phyloP scores from a whole-genome alignment of 495 filamentous ascomycete species.

The Podospora australis region DNA sequence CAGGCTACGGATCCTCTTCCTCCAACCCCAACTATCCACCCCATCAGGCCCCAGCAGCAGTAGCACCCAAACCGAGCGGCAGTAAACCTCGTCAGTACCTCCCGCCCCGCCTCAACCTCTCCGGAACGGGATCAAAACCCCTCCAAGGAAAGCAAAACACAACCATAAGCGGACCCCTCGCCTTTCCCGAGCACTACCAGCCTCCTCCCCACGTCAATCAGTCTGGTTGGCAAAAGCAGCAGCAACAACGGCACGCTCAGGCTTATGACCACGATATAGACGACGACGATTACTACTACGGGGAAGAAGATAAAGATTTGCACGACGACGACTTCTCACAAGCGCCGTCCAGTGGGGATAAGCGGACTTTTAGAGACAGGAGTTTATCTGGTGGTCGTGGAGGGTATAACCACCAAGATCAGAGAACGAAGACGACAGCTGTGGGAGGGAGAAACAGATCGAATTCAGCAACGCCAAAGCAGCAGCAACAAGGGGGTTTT shows the following conservation, averaged over 20 bases:
- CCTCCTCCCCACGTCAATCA: neutral
- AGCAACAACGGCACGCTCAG: neutral
- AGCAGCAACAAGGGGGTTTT: neutral
- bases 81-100: neutral
- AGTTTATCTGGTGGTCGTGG: neutral
- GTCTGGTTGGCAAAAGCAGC: neutral
- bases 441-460: too few relatives aligned
- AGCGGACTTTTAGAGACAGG: neutral
- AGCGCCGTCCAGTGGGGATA: neutral
- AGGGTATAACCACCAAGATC: neutral
- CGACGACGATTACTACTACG: neutral
- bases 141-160: conserved; percentile 14
- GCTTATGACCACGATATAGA: neutral
- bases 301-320: neutral
- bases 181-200: conserved; percentile 17
- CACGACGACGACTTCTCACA: too few relatives aligned
- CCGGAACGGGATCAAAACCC: conserved; percentile 4
- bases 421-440: neutral
- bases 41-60: neutral
- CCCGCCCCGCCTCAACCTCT: neutral
- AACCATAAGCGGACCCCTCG: conserved; percentile 20
- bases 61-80: too few relatives aligned
- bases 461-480: conserved; percentile 1
- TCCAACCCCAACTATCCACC: conserved; percentile 4
- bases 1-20: conserved; percentile 1